Evolutionary conservation across 306 rosid genomes (phyloP), one percentile per base, ranked within the genome.

Genomic region (Echinosophora koreensis): DNA sequence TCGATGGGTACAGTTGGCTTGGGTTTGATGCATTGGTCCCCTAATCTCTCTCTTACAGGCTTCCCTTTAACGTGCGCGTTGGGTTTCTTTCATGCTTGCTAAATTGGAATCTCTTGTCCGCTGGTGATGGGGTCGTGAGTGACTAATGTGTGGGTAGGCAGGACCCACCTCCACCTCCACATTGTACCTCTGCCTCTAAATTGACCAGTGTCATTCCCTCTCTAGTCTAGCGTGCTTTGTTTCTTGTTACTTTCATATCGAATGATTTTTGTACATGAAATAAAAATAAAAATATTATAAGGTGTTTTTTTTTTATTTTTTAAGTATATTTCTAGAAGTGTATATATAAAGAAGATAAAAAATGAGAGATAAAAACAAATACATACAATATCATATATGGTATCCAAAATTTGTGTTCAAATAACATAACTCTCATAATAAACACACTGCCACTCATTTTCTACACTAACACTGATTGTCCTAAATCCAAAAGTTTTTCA

Each of bases 21-120:
- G 81, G 90, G 85, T 86, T 80, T 84, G 93, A 88, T 87, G 88
- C 79, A 76, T 76, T 79, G 92, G 92, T 88, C 90, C 91, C 81
- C 72, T 57, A 61, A 63, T 78, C 73, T 18, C 5, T 57, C 54
- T 64, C 13, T 22, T 30, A 42, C 68, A 77, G 30, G 37, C 9
- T 56, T 56, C 35, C 15, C 83, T 75, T 82, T 86, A 85, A 85
- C 91, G 93, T 89, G 92, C 90, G 88, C 78, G 87, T 88, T 85
- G 85, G 89, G 97, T 85, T 88, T 85, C 90, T 90, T 88, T 90
- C 89, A 88, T 77, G 84, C 64, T 87, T 82, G 82, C 80, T 83
- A 84, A 80, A 77, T 81, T 90, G 90, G 90, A 90, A 86, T 90
- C 88, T 81, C 73, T 82, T 74, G 86, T 90, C 82, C 80, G 6